A percentile compares a stretch with the other conserved stretches of the same genome.
Evolutionary conservation across 2,329 filamentous ascomycete species (phyloP).

Genomic region (Microdochium nivale): DNA sequence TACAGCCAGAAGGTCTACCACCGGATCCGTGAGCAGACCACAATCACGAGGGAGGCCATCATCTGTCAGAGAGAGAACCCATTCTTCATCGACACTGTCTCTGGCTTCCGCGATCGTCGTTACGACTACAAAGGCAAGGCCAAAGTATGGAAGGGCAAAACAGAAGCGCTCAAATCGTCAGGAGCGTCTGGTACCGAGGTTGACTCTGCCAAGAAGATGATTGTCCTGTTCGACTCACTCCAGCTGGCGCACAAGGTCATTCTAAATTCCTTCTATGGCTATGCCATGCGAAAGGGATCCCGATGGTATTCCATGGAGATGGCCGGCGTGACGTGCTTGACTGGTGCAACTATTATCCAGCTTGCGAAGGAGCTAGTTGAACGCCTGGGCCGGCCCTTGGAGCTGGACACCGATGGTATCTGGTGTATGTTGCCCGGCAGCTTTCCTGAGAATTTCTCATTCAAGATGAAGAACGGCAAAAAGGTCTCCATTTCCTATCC

Average conservation of each 20-base stretch:
- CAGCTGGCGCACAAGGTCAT: conserved; percentile 99
- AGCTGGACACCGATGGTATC: conserved; percentile 96
- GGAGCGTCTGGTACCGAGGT: conserved; percentile 70
- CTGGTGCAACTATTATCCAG: conserved; percentile 93
- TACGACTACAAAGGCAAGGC: conserved; percentile 99
- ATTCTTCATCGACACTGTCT: conserved; percentile 95
- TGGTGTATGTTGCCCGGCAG: conserved; percentile 98
- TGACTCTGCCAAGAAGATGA: conserved; percentile 98
- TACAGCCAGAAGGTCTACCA: conserved; percentile 99
- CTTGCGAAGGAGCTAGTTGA: conserved; percentile 91
- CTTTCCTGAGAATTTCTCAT: conserved; percentile 92
- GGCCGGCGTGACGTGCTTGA: conserved; percentile 96
- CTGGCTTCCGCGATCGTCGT: conserved; percentile 89
- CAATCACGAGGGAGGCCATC: conserved; percentile 88
- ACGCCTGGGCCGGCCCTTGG: conserved; percentile 81
- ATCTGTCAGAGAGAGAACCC: conserved; percentile 98
- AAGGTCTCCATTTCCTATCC: conserved; percentile 96
- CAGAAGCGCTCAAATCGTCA: conserved; percentile 72
- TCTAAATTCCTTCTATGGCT: conserved; percentile 97
- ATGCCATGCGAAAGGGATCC: conserved; percentile 98
- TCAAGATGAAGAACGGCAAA: conserved; percentile 92
- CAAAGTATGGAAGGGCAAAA: conserved; percentile 98
- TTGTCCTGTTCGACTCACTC: conserved; percentile 87
- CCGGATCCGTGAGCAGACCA: conserved; percentile 94
- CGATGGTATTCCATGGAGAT: conserved; percentile 99